Base-by-base conservation (phyloP, 2,329 filamentous ascomycete genomes). In the Epichloe bromicola region DNA sequence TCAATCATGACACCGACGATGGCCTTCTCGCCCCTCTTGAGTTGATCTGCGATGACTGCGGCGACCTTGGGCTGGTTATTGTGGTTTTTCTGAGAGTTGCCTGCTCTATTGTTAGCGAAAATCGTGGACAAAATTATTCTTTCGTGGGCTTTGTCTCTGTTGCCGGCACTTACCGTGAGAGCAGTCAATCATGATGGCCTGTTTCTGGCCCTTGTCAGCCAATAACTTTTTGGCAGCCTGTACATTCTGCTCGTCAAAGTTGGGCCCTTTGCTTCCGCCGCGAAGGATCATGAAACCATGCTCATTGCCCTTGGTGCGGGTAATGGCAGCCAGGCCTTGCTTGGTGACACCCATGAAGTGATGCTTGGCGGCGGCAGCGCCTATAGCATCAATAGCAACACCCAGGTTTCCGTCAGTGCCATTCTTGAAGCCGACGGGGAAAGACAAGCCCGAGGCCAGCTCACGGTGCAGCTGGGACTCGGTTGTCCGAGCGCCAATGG, bases 361-460 rank as follows among this genome's bases (percentile, higher is more conserved):
- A 70, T 98, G 93, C 68, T 79, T 83, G n/a, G 85, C 77, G 52
- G 84, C 82, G 1, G 86, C 86, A 33, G 87, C 83, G 53, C 91
- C 93, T 65, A 97, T 96, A 36, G 93, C 93, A 66, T 98, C 93
- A 61, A 97, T 94, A 19, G 91, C 90, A 19, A 97, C 90, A 30
- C 81, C 82, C 51, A 98, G 74, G 60, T 85, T 88, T 41, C 93
- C 93, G 63, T 98, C 93, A 23, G 93, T 98, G 55, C 93, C 93
- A 70, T 98, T 98, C 82, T 98, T 98, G 85, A 96, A 98, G 53
- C 93, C 93, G 58, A 98, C 90, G 93, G 93, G 93, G 84, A 96
- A 97, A 52, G 88, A 95, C 50, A 97, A 78, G 60, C 93, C 93
- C 30, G 87, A 94, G 5, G 93, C 93, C 56, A 98, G 80, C 74